phyloP scores from a whole-genome alignment of 2,329 filamentous ascomycete species.

The Teratosphaeria gauchensis region DNA sequence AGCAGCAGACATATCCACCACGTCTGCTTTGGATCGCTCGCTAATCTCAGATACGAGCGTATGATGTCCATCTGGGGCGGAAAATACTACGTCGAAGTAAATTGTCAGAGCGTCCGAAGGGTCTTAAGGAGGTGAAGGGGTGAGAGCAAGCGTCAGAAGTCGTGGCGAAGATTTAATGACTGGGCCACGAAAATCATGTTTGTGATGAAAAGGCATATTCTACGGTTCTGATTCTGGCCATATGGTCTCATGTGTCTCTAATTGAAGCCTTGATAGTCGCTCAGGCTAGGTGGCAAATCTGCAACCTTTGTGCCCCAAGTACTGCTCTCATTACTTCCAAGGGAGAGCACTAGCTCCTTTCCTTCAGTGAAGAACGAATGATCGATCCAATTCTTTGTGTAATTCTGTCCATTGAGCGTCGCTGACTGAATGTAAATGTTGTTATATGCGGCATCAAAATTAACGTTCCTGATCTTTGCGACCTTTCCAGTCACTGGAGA shows the following conservation, averaged over 20 bases:
- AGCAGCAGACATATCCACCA: conserved; percentile 58
- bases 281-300: conserved; percentile 39
- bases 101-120: background rate
- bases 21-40: conserved; percentile 46
- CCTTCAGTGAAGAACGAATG: conserved; percentile 58
- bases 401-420: conserved; percentile 53
- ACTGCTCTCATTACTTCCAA: conserved; percentile 33
- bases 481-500: conserved; percentile 46
- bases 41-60: conserved; percentile 29
- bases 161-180: background rate
- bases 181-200: background rate
- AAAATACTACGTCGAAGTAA: background rate
- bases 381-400: conserved; percentile 55
- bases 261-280: conserved; percentile 4
- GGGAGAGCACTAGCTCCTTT: conserved; percentile 52
- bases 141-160: background rate
- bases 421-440: conserved; percentile 55
- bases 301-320: conserved; percentile 40
- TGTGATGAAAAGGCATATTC: background rate
- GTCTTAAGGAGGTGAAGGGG: background rate
- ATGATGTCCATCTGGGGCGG: conserved; percentile 27
- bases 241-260: background rate
- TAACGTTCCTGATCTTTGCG: conserved; percentile 38
- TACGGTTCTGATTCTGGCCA: background rate
- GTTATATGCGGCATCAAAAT: conserved; percentile 31